A percentile compares a stretch with the other conserved stretches of the same genome.
Conservation (phyloP, 2,329 filamentous ascomycete species). For the Nigrograna mackinnonii region DNA sequence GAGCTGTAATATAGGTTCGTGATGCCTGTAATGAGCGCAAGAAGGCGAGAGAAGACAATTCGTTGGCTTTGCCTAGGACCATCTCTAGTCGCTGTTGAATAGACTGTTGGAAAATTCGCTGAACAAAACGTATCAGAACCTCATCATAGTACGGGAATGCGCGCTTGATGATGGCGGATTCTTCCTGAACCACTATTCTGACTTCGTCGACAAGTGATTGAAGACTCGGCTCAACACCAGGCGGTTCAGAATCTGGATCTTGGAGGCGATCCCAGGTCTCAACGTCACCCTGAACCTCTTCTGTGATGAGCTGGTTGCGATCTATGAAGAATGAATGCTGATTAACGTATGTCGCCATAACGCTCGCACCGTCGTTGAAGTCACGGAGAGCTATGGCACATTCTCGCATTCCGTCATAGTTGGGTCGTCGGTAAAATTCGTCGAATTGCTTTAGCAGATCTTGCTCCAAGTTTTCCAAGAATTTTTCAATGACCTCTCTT, state of each 20-base stretch:
- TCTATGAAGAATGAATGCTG: slow-evolving; percentile 99
- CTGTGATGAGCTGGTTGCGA: slow-evolving; percentile 84
- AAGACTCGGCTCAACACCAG: slow-evolving; percentile 86
- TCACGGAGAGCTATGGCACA: slow-evolving; percentile 92
- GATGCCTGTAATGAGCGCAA: slow-evolving; percentile 89
- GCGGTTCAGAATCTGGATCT: slow-evolving; percentile 90
- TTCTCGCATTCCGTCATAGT: slow-evolving; percentile 98
- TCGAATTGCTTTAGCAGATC: slow-evolving; percentile 96
- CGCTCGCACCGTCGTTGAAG: slow-evolving; percentile 93
- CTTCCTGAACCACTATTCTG: slow-evolving; percentile 92
- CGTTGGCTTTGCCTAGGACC: slow-evolving; percentile 92
- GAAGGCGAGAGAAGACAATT: slow-evolving; percentile 89
- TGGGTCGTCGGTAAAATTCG: slow-evolving; percentile 91
- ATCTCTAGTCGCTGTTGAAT: slow-evolving; percentile 95
- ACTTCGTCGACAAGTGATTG: slow-evolving; percentile 94
- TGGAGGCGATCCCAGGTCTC: slow-evolving; percentile 85
- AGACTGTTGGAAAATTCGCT: slow-evolving; percentile 96
- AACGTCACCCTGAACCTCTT: slow-evolving; percentile 77
- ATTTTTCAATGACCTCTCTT: slow-evolving; percentile 92
- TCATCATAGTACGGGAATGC: slow-evolving; percentile 97
- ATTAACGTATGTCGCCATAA: slow-evolving; percentile 95
- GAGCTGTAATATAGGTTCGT: slow-evolving; percentile 79
- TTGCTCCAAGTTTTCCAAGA: slow-evolving; percentile 92
- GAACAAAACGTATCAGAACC: slow-evolving; percentile 88
- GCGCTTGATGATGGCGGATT: slow-evolving; percentile 94